A percentile compares a stretch with the other conserved stretches of the same genome.
phyloP scores from a whole-genome alignment of 1,284 basidiomycete genomes.

The Schizophyllum commune region DNA sequence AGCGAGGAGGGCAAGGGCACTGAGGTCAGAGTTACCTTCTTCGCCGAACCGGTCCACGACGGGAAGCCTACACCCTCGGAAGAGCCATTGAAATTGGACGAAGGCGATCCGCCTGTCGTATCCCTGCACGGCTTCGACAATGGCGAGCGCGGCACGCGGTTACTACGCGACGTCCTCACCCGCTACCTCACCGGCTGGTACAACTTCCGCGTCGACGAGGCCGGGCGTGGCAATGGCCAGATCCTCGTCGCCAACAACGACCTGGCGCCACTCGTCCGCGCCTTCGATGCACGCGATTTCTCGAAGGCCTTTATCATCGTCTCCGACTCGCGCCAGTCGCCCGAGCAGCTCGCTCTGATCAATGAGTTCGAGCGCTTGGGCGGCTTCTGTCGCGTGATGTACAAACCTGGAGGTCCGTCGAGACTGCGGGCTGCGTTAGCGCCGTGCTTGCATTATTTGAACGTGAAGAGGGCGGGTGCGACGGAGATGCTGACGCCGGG shows the following conservation, averaged over 20 bases:
- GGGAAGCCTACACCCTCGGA: constrained; percentile 29
- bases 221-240: constrained; percentile 52
- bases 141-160: constrained; percentile 59
- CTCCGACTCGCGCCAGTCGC: constrained; percentile 62
- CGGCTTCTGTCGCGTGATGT: constrained; percentile 79
- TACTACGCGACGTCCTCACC: constrained; percentile 56
- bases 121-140: constrained; percentile 72
- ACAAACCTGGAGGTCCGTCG: constrained; percentile 86
- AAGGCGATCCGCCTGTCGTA: constrained; percentile 44
- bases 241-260: constrained; percentile 85
- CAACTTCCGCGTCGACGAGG: constrained; percentile 45
- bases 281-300: constrained; percentile 51
- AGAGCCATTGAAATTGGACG: constrained; percentile 21
- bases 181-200: constrained; percentile 73
- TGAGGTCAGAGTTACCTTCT: constrained; percentile 85
- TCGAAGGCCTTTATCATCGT: constrained; percentile 67
- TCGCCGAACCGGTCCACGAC: constrained; percentile 56
- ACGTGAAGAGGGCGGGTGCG: constrained; percentile 31
- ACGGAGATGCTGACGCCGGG: background rate
- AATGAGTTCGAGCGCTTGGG: constrained; percentile 74
- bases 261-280: constrained; percentile 45
- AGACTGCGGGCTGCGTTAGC: constrained; percentile 65
- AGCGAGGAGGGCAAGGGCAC: constrained; percentile 89
- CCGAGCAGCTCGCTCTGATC: constrained; percentile 53
- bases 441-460: constrained; percentile 61